Percentiles rank a stretch among this genome's conserved stretches.
These are phyloP conservation scores for Metarhizium rileyi DNA, from an alignment of 2,329 filamentous ascomycete species.

Conservation along the genomic window DNA sequence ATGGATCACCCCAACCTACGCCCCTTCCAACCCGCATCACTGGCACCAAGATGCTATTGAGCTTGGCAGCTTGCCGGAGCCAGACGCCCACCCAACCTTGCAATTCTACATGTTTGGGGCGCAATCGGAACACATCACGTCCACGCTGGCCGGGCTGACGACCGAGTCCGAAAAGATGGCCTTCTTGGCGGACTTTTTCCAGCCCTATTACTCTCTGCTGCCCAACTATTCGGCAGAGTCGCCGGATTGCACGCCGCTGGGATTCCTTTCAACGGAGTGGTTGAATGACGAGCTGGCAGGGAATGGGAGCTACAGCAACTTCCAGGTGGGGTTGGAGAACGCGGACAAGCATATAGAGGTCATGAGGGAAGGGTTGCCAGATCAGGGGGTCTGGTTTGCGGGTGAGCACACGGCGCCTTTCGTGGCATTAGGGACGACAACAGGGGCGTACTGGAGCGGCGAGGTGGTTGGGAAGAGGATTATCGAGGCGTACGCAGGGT, in stretches of 20 bases:
- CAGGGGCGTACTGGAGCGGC: slow-evolving; percentile 87
- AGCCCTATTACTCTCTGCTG: slow-evolving; percentile 67
- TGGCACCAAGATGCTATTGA: slow-evolving; percentile 76
- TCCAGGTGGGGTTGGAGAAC: slow-evolving; percentile 62
- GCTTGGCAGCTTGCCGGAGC: slow-evolving; percentile 53
- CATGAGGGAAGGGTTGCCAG: slow-evolving; percentile 53
- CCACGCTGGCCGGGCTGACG: slow-evolving; percentile 29
- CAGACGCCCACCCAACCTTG: slow-evolving; percentile 64
- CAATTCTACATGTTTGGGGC: slow-evolving; percentile 73
- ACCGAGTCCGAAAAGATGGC: slow-evolving; percentile 38
- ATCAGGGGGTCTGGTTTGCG: slow-evolving; percentile 70
- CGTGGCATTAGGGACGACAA: slow-evolving; percentile 77
- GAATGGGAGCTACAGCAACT: slow-evolving; percentile 76
- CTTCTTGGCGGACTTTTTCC: slow-evolving; percentile 57
- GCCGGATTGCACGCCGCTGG: slow-evolving; percentile 50
- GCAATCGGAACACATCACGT: slow-evolving; percentile 46
- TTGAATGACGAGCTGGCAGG: slow-evolving; percentile 69
- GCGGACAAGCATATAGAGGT: slow-evolving; percentile 63
- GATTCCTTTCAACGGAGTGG: slow-evolving; percentile 66
- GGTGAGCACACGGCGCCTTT: slow-evolving; percentile 89
- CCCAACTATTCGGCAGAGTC: slow-evolving; percentile 51
- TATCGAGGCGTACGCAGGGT: slow-evolving; percentile 38
- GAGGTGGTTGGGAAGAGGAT: slow-evolving; percentile 65
- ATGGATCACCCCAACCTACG: slow-evolving; percentile 65
- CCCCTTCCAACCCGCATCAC: slow-evolving; percentile 46